Percentiles rank a stretch among this genome's conserved stretches.
These are phyloP conservation scores for Amaranthus tricolor DNA, from an alignment of 179 eudicot genomes.

Conservation along the genomic window DNA sequence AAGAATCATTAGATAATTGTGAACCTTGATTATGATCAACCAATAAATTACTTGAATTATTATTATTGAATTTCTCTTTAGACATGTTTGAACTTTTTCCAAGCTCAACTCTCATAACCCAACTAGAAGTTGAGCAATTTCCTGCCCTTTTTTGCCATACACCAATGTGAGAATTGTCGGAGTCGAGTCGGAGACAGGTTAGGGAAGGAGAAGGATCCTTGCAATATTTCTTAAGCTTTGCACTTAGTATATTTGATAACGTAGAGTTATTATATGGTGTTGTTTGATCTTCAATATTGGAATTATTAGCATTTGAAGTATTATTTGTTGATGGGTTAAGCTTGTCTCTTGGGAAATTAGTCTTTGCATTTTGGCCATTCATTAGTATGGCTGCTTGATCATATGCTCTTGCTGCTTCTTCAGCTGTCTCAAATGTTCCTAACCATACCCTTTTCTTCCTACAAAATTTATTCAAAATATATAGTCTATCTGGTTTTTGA, in stretches of 20 bases:
- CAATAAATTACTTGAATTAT: too few species aligned
- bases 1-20: background rate
- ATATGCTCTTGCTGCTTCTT: constrained; percentile 78
- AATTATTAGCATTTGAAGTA: background rate
- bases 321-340: background rate
- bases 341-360: constrained; percentile 50
- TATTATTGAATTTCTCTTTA: too few species aligned
- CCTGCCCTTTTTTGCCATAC: constrained; percentile 89
- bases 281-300: background rate
- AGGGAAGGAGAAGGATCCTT: constrained; percentile 75
- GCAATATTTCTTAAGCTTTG: constrained; percentile 61
- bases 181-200: constrained; percentile 75
- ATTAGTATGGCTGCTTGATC: constrained; percentile 74
- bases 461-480: background rate
- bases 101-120: constrained; percentile 75
- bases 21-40: background rate
- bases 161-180: constrained; percentile 69
- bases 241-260: constrained; percentile 44
- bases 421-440: constrained; percentile 77
- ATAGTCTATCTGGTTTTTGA: too few species aligned
- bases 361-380: constrained; percentile 76
- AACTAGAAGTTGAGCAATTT: constrained; percentile 46
- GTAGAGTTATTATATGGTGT: constrained; percentile 24
- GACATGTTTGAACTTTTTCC: constrained; percentile 23
- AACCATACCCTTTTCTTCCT: constrained; percentile 82